Evolutionary conservation across 352 stramenopile genomes (phyloP), one percentile per base, ranked within the genome.

Genomic region (Globisporangium middletonii): DNA sequence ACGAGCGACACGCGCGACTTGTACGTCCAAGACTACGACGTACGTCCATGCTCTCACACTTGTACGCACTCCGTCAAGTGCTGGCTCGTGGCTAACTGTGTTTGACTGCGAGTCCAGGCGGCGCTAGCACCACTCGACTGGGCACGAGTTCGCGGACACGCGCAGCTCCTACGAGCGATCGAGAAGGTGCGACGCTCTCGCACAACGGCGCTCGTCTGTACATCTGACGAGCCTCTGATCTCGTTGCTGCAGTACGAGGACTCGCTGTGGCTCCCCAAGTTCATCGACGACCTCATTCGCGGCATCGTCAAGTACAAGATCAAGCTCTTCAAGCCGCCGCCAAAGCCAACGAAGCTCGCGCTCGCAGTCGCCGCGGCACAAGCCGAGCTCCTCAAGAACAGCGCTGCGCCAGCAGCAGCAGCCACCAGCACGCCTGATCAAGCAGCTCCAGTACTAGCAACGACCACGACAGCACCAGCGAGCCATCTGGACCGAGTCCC

Each of bases 251-350:
- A 84, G 71, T 86, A 73, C 37, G 77, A 88, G 56, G 79, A 89
- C 52, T 74, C 71, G 30, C 53, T 67, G 46, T 89, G 79, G 77
- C 53, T 89, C 6, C 75, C 79, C 4, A 89, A 86, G 60, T 88
- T 89, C 41, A 64, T 84, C 3, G 77, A 89, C 19, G 77, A 89
- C 30, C 71, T 89, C 48, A 68, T 89, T 35, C 79, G 73, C 13
- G 75, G 77, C 7, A 88, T 89, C 51, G 64, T 89, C 16, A 68
- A 69, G 42, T 88, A 89, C 77, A 88, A 87, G 57, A 88, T 87
- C 67, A 86, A 88, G 63, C 16, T 87, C 19, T 89, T 83, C 53
- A 84, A 81, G 49, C 66, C 81, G 2, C 57, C 59, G 15, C 66
- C 66, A 8, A 76, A 76, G 51, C 57, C 66, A 6, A n/a, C 16